Base-by-base conservation (phyloP, 2,329 filamentous ascomycete species). In the Pseudomassariella vexata region DNA sequence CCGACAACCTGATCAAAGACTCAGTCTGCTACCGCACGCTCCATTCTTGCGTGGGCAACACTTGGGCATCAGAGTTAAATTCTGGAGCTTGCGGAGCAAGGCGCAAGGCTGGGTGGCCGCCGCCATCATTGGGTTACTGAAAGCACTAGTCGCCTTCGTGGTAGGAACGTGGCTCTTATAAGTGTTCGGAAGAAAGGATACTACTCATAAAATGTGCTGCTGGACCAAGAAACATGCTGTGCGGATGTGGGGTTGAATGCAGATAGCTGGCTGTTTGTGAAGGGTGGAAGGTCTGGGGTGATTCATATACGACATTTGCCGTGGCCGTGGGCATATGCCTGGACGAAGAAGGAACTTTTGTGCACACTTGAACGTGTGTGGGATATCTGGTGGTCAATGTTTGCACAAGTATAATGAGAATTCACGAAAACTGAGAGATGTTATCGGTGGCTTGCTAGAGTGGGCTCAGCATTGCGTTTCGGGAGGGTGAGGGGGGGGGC, bases 341-440 rank as follows among this genome's bases (percentile, higher is more conserved):
- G 5, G 75, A 75, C 1, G 78, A 79, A 53, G 73, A 79, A 61
- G 73, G 74, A 0, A 73, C 73, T 0, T 77, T 78, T 40, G 72
- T 79, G 2, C 73, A 78, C 48, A 77, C 78, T 21, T 71, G 69
- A 1, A 73, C 73, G 3, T 76, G 71, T 42, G 65, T 73, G 0
- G 71, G 71, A 6, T 68, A 73, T 41, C 56, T 76, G 3, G 63
- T 76, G 1, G 68, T 65, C 7, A 60, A 47, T 12, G 53, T n/a
- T 69, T 77, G 25, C 66, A 69, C 0, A 77, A 76, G 44, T 77
- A 77, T 46, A 53, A 58, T n/a, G 58, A 68, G 7, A 78, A 78
- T 46, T 68, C 68, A 7, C 56, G 71, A 24, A 76, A 76, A 48
- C 65, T 76, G 59, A 9, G 73, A 79, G 50, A 65, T 78, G 47